Evolutionary conservation across 306 rosid species (phyloP), one percentile per base, ranked within the genome.

Genomic region (Senna tora): DNA sequence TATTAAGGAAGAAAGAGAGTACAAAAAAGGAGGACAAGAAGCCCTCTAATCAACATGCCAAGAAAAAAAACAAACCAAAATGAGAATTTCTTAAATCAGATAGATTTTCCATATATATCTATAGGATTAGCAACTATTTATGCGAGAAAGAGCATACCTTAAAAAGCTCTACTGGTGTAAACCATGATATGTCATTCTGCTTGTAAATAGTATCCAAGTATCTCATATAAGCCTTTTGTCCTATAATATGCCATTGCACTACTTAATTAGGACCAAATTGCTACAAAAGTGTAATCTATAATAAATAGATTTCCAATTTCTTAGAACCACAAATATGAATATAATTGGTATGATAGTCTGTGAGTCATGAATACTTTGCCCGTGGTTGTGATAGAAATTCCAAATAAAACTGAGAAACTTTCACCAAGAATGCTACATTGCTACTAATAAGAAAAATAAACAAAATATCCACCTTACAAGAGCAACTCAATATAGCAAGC

Each of bases 91-190:
- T 28, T 65, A 25, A 55, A 25, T 25, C 46, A 63, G 38, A 63
- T 57, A 13, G 64, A 14, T 5, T 52, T 14, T 32, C 36, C 72
- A 80, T 12, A 62, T 51, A 45, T 32, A 20, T 17, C 25, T 12
- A 52, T 22, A 36, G 9, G 62, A 69, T 38, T 58, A 63, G 49
- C 65, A 66, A 34, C 56, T 41, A 17, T 60, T 25, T 52, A 67
- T 14, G 46, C 65, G 2, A 13, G 50, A 46, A 78, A 80, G 65
- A 43, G 51, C 34, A 64, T 73, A 86, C 97, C 97, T 93, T 93
- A 73, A 89, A 93, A 75, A 93, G 77, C 81, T 93, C 98, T 66
- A 91, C 98, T 5, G 98, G 98, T 43, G 98, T 93, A 84, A 89
- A 91, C 98, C 98, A 93, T 12, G 96, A 82, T 52, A 89, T 65